Base-by-base conservation (phyloP, 495 filamentous ascomycete genomes). In the Trichoderma orchidacearum region DNA sequence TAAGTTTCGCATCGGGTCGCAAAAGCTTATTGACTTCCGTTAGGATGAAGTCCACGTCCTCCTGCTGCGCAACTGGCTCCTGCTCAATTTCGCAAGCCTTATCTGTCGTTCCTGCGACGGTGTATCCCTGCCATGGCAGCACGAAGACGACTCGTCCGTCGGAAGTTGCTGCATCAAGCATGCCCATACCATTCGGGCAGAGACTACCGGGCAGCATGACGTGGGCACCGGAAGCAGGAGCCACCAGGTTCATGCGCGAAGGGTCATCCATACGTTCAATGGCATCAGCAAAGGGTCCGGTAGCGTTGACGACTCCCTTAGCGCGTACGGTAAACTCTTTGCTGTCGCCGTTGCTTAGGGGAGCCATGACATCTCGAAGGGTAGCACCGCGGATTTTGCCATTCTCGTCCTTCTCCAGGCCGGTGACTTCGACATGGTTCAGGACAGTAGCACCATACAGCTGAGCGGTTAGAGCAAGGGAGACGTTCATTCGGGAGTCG, bases 121-220 rank as follows among this genome's bases (percentile, higher is more conserved):
- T 90, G 68, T 89, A 89, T 30, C 86, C 86, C 67, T 89, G 85
- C 86, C 86, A 90, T 27, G 86, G 86, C 45, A 90, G 76, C 75
- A 90, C 89, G 77, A 90, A 90, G 58, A 90, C 88, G 13, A 90
- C 86, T 63, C 86, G 80, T 18, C 86, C 86, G 61, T 90, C 86
- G 0, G 85, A 89, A 0, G 86, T 89, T 18, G 73, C 75, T 0
- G 86, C 85, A 61, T 90, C 86, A 61, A 90, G 87, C 34, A 90
- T 71, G 53, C 86, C 86, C 86, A 90, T 90, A 61, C 86, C 76
- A 2, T 81, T 75, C 29, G 86, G 86, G 54, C 81, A 84, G 71
- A 81, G 88, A 70, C 86, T 89, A 23, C 86, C 86, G 25, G 86
- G 86, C n/a, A 90, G 76, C 54, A 90, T 84, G 52, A 90, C 76